Conservation (phyloP, 768 basidiomycete genomes). For the Lactarius pseudohatsudake region DNA sequence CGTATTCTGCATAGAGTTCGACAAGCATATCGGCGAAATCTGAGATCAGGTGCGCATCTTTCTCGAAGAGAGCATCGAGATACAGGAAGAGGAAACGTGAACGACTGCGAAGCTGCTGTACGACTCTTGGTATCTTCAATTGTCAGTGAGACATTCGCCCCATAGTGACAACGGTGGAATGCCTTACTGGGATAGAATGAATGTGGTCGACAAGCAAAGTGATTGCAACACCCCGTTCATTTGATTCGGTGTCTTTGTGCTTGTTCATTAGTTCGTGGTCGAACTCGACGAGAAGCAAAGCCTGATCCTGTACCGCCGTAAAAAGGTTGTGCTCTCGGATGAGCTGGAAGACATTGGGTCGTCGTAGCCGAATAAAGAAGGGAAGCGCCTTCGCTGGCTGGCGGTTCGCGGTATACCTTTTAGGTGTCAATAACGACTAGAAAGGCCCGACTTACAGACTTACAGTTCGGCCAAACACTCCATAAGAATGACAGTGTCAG, state of each 20-base stretch:
- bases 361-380: conserved; percentile 81
- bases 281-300: conserved; percentile 88
- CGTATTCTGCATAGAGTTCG: conserved; percentile 89
- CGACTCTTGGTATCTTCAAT: conserved; percentile 79
- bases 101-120: conserved; percentile 75
- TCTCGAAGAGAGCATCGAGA: conserved; percentile 84
- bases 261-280: conserved; percentile 82
- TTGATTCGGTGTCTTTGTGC: conserved; percentile 43
- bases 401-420: conserved; percentile 79
- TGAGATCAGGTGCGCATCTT: conserved; percentile 76
- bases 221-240: conserved; percentile 72
- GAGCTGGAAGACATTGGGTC: conserved; percentile 90
- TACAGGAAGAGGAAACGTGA: conserved; percentile 90
- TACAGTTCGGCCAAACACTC: conserved; percentile 92
- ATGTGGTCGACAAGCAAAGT: conserved; percentile 88
- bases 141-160: background rate
- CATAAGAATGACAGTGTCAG: conserved; percentile 71
- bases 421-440: conserved; percentile 11
- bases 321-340: conserved; percentile 93
- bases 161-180: background rate
- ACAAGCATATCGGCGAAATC: conserved; percentile 90
- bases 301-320: conserved; percentile 93
- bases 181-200: conserved; percentile 87
- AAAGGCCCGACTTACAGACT: conserved; percentile 29
- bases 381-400: conserved; percentile 95